phyloP scores from a whole-genome alignment of 352 stramenopile genomes.

The Halophytophthora batemanensis region DNA sequence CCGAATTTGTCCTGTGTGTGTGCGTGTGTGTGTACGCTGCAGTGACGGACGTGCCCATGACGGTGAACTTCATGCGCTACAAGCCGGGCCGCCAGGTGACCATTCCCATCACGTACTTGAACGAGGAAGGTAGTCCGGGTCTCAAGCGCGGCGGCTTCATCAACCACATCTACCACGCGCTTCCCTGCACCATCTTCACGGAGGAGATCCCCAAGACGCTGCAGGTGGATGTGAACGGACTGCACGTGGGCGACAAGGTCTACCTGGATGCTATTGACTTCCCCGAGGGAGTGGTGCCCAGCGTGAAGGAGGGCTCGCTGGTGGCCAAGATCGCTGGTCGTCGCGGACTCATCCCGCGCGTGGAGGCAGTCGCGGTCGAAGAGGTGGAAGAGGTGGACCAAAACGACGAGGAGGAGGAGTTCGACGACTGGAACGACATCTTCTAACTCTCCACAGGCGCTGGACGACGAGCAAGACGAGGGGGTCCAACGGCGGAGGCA shows the following conservation, averaged over 20 bases:
- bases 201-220: conserved; percentile 74
- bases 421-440: conserved; percentile 88
- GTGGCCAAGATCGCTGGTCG: conserved; percentile 86
- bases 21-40: neutral
- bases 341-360: conserved; percentile 78
- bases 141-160: conserved; percentile 95
- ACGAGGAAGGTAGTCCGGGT: conserved; percentile 91
- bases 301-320: conserved; percentile 56
- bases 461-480: conserved; percentile 9
- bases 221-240: conserved; percentile 82
- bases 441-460: conserved; percentile 48
- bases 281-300: conserved; percentile 70
- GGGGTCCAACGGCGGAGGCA: neutral
- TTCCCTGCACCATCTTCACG: conserved; percentile 78
- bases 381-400: conserved; percentile 70
- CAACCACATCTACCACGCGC: conserved; percentile 86
- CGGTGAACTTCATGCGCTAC: conserved; percentile 93
- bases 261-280: conserved; percentile 74
- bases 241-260: conserved; percentile 85
- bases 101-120: conserved; percentile 92
- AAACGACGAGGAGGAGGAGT: conserved; percentile 64
- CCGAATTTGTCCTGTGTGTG: too few relatives aligned
- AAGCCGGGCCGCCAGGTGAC: conserved; percentile 87
- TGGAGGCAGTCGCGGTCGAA: conserved; percentile 64
- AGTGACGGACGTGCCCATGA: conserved; percentile 76